phyloP scores from a whole-genome alignment of 148 eudicot species.

The Spergularia bocconei region DNA sequence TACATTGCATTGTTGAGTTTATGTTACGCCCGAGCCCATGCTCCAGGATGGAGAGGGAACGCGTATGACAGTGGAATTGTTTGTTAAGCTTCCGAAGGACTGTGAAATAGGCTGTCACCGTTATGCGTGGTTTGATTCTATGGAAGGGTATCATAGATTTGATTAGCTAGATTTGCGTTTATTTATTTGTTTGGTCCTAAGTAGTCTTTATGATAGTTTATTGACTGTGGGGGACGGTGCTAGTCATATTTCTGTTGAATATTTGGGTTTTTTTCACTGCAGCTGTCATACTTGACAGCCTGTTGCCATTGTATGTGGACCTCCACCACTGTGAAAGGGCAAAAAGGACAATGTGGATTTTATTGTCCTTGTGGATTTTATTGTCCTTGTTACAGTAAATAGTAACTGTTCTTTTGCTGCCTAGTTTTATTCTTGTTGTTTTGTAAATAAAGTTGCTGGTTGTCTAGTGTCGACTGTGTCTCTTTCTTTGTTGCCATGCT shows the following conservation, averaged over 20 bases:
- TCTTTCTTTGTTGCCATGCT: neutral
- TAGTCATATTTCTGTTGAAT: slow-evolving; percentile 27
- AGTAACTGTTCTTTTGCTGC: slow-evolving; percentile 22
- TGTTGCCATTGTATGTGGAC: slow-evolving; percentile 37
- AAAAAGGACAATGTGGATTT: slow-evolving; percentile 23
- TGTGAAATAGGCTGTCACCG: neutral
- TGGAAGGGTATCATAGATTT: neutral
- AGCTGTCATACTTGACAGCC: slow-evolving; percentile 38
- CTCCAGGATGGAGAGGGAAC: no score
- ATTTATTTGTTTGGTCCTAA: slow-evolving; percentile 15
- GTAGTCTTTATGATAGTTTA: slow-evolving; percentile 17
- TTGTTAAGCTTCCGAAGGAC: no score
- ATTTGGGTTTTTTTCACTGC: slow-evolving; percentile 29
- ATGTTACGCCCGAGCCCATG: neutral
- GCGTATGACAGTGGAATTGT: no score
- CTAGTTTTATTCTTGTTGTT: slow-evolving; percentile 6
- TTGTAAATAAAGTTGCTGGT: slow-evolving; percentile 11
- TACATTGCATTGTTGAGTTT: neutral
- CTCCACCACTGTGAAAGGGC: slow-evolving; percentile 25
- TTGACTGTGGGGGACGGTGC: slow-evolving; percentile 16
- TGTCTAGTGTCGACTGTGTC: slow-evolving; percentile 17
- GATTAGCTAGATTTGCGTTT: slow-evolving; percentile 12
- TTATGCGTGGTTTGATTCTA: neutral
- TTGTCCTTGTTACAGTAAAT: slow-evolving; percentile 25
- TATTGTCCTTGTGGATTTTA: slow-evolving; percentile 18